Base-by-base conservation (phyloP, 1,139 yeast species). In the Yamadazyma taylorii region DNA sequence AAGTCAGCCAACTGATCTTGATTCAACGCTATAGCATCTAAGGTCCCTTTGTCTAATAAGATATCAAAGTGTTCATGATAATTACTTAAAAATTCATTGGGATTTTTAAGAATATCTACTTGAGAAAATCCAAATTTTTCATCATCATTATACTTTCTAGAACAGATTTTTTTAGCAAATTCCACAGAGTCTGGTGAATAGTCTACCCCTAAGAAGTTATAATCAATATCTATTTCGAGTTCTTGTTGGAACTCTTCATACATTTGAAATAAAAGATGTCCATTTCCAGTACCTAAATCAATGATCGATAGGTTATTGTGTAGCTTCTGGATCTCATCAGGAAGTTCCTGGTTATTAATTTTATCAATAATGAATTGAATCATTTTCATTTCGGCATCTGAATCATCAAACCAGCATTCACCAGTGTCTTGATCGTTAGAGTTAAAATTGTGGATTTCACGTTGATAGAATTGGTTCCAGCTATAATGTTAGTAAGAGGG, bases 221-320 rank as follows among this genome's bases (percentile, higher is more conserved):
- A 85, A 48, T 33, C 50, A 43, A 24, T 12, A 7, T 37, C 34
- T 12, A 17, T 29, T 43, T 51, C 77, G 69, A 12, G 78, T 81
- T 55, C 64, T 39, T 66, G 66, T 19, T 53, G 46, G 10, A 69
- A 43, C 17, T 84, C 89, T 32, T 85, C 80, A 41, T 60, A 55
- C 33, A 92, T 55, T 38, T 81, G 76, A 51, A 90, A 86, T 31
- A 92, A 58, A 32, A 92, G 65, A 56, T 89, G 96, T 0, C 98
- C 98, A 58, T 92, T 92, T 1, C 98, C 99, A 0, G 97, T 89
- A 1, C 99, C 99, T 32, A 92, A 63, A 60, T 92, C 98, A 17
- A 89, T 60, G 37, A 88, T 70, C 2, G 56, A 66, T 10, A 69
- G 57, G 3, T 56, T 53, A 2, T 69, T 73, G 14, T 65, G 58